A percentile compares a stretch with the other conserved stretches of the same genome.
phyloP scores from a whole-genome alignment of 2,329 filamentous ascomycete species.

The Scedosporium apiospermum region DNA sequence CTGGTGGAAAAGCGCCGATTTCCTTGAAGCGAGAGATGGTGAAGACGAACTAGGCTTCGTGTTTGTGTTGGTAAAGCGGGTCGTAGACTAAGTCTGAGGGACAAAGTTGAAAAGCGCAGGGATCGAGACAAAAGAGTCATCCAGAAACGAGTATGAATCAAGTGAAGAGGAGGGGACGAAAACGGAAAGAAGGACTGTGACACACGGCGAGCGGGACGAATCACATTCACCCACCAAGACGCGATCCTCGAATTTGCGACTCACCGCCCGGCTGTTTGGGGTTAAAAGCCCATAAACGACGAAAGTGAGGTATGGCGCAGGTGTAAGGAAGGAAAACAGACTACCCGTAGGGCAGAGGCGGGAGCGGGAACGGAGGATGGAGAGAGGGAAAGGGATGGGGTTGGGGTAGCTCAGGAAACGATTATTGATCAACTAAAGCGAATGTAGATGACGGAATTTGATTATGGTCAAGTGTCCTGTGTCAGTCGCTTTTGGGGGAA shows the following conservation, averaged over 20 bases:
- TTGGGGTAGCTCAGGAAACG: background rate
- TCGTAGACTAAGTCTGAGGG: background rate
- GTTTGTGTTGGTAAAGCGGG: background rate
- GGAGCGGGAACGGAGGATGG: too few species aligned
- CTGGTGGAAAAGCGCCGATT: background rate
- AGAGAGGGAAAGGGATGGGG: background rate
- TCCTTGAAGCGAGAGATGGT: background rate
- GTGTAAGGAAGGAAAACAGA: too few species aligned
- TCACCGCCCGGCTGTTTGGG: background rate
- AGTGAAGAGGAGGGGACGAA: background rate
- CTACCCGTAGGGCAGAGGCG: too few species aligned
- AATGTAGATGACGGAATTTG: constrained; percentile 1
- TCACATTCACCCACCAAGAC: background rate
- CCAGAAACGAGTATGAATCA: background rate
- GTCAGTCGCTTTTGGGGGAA: background rate
- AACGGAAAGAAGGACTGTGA: background rate
- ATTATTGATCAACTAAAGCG: background rate
- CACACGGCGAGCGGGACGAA: background rate
- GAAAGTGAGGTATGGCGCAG: background rate
- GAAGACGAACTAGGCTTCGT: background rate
- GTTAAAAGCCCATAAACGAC: background rate
- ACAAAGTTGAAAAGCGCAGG: background rate
- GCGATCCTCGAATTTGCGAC: background rate
- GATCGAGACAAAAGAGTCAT: constrained; percentile 4
- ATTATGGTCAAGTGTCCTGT: background rate